phyloP scores from a whole-genome alignment of 2,329 filamentous ascomycete species.

The Cladosporium sphaerospermum region DNA sequence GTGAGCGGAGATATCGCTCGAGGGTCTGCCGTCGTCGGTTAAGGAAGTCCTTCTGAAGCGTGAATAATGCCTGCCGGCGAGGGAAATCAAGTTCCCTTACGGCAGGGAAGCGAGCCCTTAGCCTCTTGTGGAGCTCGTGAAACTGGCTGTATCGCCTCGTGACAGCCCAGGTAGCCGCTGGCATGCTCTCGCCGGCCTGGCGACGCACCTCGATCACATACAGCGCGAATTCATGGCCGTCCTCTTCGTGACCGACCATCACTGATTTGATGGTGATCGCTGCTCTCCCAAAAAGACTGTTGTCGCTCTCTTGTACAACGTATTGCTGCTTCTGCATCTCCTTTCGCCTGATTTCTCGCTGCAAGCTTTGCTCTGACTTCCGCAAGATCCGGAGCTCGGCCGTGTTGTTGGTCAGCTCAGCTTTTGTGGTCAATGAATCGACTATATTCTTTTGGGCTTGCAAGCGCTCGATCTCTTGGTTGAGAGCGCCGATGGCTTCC shows the following conservation, averaged over 20 bases:
- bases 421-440: slow-evolving; percentile 85
- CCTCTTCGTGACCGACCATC: slow-evolving; percentile 84
- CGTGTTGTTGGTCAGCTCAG: slow-evolving; percentile 93
- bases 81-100: slow-evolving; percentile 90
- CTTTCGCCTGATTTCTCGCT: slow-evolving; percentile 86
- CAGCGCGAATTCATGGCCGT: slow-evolving; percentile 86
- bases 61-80: slow-evolving; percentile 86
- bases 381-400: slow-evolving; percentile 85
- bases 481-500: slow-evolving; percentile 85
- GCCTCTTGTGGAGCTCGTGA: slow-evolving; percentile 84
- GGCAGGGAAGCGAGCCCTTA: slow-evolving; percentile 77
- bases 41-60: slow-evolving; percentile 90
- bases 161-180: slow-evolving; percentile 88
- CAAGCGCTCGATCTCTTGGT: slow-evolving; percentile 83
- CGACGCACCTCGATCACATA: slow-evolving; percentile 90
- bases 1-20: slow-evolving; percentile 67
- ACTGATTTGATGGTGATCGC: slow-evolving; percentile 86
- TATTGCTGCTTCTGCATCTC: slow-evolving; percentile 96
- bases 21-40: slow-evolving; percentile 79
- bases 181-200: slow-evolving; percentile 90
- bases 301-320: slow-evolving; percentile 94
- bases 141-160: slow-evolving; percentile 96
- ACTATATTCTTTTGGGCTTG: slow-evolving; percentile 83
- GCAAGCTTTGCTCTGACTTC: slow-evolving; percentile 89
- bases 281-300: slow-evolving; percentile 88